These are phyloP conservation scores for Dendrocalamus latiflorus DNA, from an alignment of 202 grass and related monocot genomes.

Conservation along the genomic window DNA sequence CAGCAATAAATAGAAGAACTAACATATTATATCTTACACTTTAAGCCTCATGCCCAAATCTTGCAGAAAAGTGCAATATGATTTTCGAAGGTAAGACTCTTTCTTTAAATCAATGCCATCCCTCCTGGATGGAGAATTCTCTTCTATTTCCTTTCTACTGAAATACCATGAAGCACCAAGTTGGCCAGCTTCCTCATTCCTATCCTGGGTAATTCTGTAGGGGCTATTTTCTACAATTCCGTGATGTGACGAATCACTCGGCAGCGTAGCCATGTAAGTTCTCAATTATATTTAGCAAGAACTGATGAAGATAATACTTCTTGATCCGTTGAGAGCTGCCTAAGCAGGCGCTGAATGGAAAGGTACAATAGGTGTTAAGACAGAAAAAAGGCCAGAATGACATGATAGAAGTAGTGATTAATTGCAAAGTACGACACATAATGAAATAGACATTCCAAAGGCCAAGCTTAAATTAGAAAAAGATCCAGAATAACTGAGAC, in stretches of 20 bases:
- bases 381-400: background rate
- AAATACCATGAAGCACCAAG: slow-evolving; percentile 86
- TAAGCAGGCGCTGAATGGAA: slow-evolving; percentile 15
- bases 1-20: background rate
- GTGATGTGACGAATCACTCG: slow-evolving; percentile 45
- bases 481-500: background rate
- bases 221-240: slow-evolving; percentile 56
- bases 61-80: slow-evolving; percentile 89
- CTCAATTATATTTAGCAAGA: slow-evolving; percentile 6
- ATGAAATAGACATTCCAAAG: background rate
- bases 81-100: slow-evolving; percentile 73
- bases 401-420: slow-evolving; percentile 5
- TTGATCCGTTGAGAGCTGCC: background rate
- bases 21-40: slow-evolving; percentile 66
- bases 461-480: background rate
- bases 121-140: slow-evolving; percentile 80
- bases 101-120: slow-evolving; percentile 97
- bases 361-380: background rate
- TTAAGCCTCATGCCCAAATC: slow-evolving; percentile 97
- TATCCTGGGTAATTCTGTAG: slow-evolving; percentile 32
- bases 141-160: slow-evolving; percentile 87
- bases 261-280: slow-evolving; percentile 40
- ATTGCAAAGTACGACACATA: background rate
- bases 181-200: slow-evolving; percentile 37
- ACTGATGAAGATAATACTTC: slow-evolving; percentile 25